Base-by-base conservation (phyloP, 129 eudicot species). In the Scalesia atractyloides region DNA sequence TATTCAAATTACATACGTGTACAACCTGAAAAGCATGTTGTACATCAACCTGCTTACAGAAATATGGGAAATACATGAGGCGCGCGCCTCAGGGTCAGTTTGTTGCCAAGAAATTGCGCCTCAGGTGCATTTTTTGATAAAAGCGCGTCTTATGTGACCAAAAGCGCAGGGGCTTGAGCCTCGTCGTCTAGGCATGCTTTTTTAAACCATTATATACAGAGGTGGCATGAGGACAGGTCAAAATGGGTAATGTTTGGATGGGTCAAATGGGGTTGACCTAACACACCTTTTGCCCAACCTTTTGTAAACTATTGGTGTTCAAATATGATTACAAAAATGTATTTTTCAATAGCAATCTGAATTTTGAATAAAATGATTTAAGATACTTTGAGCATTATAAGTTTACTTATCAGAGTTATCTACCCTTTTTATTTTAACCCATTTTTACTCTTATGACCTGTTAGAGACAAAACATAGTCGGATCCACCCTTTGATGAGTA, bases 151-250 rank as follows among this genome's bases (percentile, higher is more conserved):
- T n/a, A n/a, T n/a, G n/a, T n/a, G n/a, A n/a, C n/a, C n/a, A n/a
- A n/a, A n/a, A n/a, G n/a, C n/a, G n/a, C n/a, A n/a, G n/a, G n/a
- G n/a, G n/a, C n/a, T n/a, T n/a, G n/a, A n/a, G n/a, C n/a, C n/a
- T n/a, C n/a, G n/a, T n/a, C n/a, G n/a, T n/a, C n/a, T n/a, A n/a
- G n/a, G n/a, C n/a, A n/a, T n/a, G n/a, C n/a, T n/a, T n/a, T n/a
- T n/a, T n/a, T n/a, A n/a, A n/a, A n/a, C n/a, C n/a, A n/a, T n/a
- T n/a, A n/a, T n/a, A n/a, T 60, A 73, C n/a, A 17, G 57, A 30
- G 74, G 51, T 9, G 54, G 9, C 30, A 17, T 39, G 63, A 41
- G 37, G 26, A 52, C 58, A 8, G 36, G 66, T 70, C 76, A 58
- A 7, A 57, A 58, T 2, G 61, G 53, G 52, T 22, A 20, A 14